These are phyloP conservation scores for Macroventuria anomochaeta DNA, from an alignment of 2,329 filamentous ascomycete species.

Conservation along the genomic window DNA sequence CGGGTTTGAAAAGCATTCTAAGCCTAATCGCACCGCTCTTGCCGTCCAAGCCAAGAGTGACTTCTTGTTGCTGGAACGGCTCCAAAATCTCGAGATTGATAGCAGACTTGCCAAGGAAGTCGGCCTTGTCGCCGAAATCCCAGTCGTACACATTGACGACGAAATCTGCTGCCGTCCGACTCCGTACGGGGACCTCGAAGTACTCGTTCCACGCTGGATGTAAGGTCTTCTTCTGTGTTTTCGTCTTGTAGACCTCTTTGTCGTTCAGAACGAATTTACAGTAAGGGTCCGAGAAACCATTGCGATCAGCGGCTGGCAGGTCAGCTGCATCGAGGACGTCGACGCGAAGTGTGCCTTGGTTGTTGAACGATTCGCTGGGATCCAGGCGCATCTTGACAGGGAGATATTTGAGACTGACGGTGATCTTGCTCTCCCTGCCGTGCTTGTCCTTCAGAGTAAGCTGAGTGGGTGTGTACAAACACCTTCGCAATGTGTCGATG, in stretches of 20 bases:
- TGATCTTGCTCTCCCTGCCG: constrained; percentile 78
- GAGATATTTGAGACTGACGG: constrained; percentile 92
- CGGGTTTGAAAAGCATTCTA: constrained; percentile 88
- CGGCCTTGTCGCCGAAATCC: constrained; percentile 94
- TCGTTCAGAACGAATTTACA: constrained; percentile 93
- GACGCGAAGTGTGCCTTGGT: constrained; percentile 94
- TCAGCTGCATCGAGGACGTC: constrained; percentile 86
- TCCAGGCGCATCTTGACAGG: constrained; percentile 94
- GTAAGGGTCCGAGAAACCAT: constrained; percentile 96
- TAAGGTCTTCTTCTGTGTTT: constrained; percentile 95
- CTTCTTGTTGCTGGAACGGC: constrained; percentile 81
- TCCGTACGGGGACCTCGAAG: constrained; percentile 84
- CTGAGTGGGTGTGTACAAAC: constrained; percentile 88
- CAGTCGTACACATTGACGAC: constrained; percentile 87
- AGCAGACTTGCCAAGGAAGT: constrained; percentile 78
- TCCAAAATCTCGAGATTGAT: constrained; percentile 83
- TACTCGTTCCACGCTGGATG: constrained; percentile 95
- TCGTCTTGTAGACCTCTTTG: constrained; percentile 91
- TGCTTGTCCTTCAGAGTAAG: constrained; percentile 80
- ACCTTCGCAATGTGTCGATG: constrained; percentile 84
- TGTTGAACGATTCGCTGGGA: constrained; percentile 96
- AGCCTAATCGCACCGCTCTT: constrained; percentile 85
- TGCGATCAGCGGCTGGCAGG: constrained; percentile 91
- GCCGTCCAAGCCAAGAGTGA: constrained; percentile 78
- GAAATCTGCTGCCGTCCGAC: constrained; percentile 84